A percentile compares a stretch with the other conserved stretches of the same genome.
phyloP scores from a whole-genome alignment of 306 rosid species.

The Pterocarpus santalinus region DNA sequence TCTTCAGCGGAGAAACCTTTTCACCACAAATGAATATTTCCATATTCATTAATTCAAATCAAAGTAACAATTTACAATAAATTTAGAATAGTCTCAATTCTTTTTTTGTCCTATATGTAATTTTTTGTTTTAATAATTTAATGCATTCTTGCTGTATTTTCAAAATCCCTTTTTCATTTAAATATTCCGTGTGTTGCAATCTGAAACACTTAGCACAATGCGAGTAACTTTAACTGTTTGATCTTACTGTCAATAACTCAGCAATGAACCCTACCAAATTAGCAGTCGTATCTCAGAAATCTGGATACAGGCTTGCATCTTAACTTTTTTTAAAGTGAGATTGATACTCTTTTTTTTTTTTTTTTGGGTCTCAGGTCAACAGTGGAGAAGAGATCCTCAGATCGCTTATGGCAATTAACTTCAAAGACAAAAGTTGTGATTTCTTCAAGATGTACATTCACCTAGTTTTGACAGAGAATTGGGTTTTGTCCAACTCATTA shows the following conservation, averaged over 20 bases:
- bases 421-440: conserved; percentile 77
- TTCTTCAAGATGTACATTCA: conserved; percentile 78
- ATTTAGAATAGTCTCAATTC: not conserved
- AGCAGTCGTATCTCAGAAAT: not conserved
- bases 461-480: conserved; percentile 80
- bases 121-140: conserved; percentile 8
- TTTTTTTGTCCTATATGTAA: not conserved
- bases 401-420: conserved; percentile 60
- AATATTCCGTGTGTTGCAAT: not conserved
- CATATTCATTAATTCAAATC: not conserved
- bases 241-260: not conserved
- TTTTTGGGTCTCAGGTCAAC: conserved; percentile 53
- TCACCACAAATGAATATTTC: not conserved
- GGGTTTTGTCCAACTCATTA: conserved; percentile 66
- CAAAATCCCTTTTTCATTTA: no score
- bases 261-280: conserved; percentile 16
- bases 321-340: conserved; percentile 7
- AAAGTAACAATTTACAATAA: no score
- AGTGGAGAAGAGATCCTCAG: conserved; percentile 68
- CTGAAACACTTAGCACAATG: conserved; percentile 22
- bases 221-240: not conserved
- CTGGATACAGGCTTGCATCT: conserved; percentile 28
- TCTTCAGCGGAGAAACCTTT: not conserved
- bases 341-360: conserved; percentile 20
- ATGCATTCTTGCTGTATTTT: not conserved